Evolutionary conservation across 768 basidiomycete genomes (phyloP).

Genomic region (Kwoniella pini): DNA sequence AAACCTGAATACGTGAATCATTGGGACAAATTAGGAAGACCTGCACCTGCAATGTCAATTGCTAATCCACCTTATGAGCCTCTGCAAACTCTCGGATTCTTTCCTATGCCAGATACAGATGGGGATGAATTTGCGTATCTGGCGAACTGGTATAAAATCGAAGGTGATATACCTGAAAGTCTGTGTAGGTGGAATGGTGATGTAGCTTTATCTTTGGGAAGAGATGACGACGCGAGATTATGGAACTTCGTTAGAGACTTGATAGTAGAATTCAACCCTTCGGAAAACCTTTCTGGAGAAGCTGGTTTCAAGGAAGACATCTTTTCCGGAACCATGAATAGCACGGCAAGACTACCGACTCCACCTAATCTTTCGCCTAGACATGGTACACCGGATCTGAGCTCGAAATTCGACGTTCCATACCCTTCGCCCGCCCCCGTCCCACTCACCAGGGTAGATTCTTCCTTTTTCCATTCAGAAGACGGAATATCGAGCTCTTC

Average conservation of each 20-base stretch:
- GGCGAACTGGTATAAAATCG: slow-evolving; percentile 43
- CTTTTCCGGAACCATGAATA: slow-evolving; percentile 20
- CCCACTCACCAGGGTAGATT: slow-evolving; percentile 24
- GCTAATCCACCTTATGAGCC: slow-evolving; percentile 47
- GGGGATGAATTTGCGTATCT: slow-evolving; percentile 46
- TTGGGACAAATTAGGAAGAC: slow-evolving; percentile 43
- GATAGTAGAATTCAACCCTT: slow-evolving; percentile 41
- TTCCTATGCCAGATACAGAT: slow-evolving; percentile 30
- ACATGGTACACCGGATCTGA: background rate
- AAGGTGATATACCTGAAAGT: slow-evolving; percentile 33
- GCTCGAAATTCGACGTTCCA: background rate
- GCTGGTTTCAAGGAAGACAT: slow-evolving; percentile 33
- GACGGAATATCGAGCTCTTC: slow-evolving; percentile 25
- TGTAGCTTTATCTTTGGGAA: slow-evolving; percentile 35
- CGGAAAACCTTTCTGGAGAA: background rate
- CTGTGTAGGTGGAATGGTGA: slow-evolving; percentile 48
- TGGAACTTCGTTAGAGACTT: slow-evolving; percentile 38
- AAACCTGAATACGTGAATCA: slow-evolving; percentile 45
- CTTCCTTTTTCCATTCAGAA: slow-evolving; percentile 14
- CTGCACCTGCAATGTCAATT: slow-evolving; percentile 37
- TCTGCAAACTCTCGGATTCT: slow-evolving; percentile 36
- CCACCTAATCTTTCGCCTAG: slow-evolving; percentile 22
- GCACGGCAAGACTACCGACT: slow-evolving; percentile 10
- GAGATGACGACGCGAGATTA: slow-evolving; percentile 39
- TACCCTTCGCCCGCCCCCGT: slow-evolving; percentile 16